A percentile compares a stretch with the other conserved stretches of the same genome.
Conservation (phyloP, 2,329 filamentous ascomycete genomes). For the Mycosphaerella arachidis region DNA sequence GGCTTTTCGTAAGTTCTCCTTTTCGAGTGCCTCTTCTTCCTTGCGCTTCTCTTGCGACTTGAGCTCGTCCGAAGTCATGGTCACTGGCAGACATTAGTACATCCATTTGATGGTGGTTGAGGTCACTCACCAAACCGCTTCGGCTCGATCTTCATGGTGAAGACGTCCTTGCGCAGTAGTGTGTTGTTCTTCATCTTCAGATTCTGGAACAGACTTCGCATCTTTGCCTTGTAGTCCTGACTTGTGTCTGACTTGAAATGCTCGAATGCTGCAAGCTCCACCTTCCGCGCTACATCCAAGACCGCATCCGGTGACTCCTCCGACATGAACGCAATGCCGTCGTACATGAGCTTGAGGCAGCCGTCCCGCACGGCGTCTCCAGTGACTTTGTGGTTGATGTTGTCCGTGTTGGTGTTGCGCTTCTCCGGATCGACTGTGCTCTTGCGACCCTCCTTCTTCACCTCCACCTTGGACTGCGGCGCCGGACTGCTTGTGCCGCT, state of each 20-base stretch:
- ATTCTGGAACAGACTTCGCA: constrained; percentile 89
- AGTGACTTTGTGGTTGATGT: constrained; percentile 72
- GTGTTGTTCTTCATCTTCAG: constrained; percentile 88
- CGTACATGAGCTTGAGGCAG: constrained; percentile 88
- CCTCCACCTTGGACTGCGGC: constrained; percentile 44
- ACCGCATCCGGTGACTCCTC: constrained; percentile 59
- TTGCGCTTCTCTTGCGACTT: constrained; percentile 78
- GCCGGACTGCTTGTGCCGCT: constrained; percentile 38
- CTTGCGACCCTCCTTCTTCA: constrained; percentile 36
- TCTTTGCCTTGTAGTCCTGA: constrained; percentile 76
- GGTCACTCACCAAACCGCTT: constrained; percentile 53
- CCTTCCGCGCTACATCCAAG: constrained; percentile 60
- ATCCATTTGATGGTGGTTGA: too few species aligned
- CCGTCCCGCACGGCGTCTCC: constrained; percentile 70
- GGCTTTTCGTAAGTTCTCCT: constrained; percentile 95
- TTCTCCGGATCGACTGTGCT: constrained; percentile 64
- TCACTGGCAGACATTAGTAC: constrained; percentile 44
- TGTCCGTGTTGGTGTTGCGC: constrained; percentile 76
- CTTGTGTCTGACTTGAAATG: constrained; percentile 65
- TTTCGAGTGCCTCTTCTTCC: constrained; percentile 69
- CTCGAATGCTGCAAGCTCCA: constrained; percentile 72
- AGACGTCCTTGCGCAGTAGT: constrained; percentile 68
- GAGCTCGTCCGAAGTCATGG: constrained; percentile 85
- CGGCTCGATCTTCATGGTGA: constrained; percentile 67
- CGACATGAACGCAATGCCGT: constrained; percentile 75